Evolutionary conservation across 2,329 filamentous ascomycete genomes (phyloP).

Genomic region (Penicillium sumatraense): DNA sequence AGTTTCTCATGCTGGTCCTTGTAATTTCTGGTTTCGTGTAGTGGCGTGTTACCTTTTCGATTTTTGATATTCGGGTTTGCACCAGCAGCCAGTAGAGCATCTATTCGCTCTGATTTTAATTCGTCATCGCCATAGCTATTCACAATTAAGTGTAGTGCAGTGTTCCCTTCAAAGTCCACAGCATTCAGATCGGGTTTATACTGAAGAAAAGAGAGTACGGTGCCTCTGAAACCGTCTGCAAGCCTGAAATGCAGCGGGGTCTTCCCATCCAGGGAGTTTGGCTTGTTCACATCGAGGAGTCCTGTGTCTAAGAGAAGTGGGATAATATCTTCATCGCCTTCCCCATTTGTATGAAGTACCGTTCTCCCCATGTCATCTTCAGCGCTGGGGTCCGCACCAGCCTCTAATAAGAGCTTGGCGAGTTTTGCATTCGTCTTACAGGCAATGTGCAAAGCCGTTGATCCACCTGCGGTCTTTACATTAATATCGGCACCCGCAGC

Average conservation of each 20-base stretch:
- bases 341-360: slow-evolving; percentile 5
- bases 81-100: slow-evolving; percentile 8
- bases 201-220: not conserved
- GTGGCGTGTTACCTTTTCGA: slow-evolving; percentile 3
- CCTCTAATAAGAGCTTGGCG: slow-evolving; percentile 6
- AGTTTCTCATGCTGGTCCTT: not conserved
- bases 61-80: slow-evolving; percentile 13
- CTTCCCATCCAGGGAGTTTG: not conserved
- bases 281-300: not conserved
- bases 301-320: not conserved
- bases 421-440: not conserved
- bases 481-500: slow-evolving; percentile 14
- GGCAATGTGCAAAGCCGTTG: slow-evolving; percentile 12
- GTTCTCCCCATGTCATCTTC: not conserved
- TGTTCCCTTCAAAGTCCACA: not conserved
- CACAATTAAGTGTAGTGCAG: not conserved
- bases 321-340: not conserved
- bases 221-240: not conserved
- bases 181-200: slow-evolving; percentile 8
- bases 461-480: not conserved
- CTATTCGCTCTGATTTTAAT: not conserved
- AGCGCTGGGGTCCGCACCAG: not conserved
- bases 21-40: not conserved
- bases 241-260: not conserved
- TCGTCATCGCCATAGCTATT: too few species aligned